Base-by-base conservation (phyloP, 2,329 filamentous ascomycete genomes). In the Arthrobotrys sphaeroides region DNA sequence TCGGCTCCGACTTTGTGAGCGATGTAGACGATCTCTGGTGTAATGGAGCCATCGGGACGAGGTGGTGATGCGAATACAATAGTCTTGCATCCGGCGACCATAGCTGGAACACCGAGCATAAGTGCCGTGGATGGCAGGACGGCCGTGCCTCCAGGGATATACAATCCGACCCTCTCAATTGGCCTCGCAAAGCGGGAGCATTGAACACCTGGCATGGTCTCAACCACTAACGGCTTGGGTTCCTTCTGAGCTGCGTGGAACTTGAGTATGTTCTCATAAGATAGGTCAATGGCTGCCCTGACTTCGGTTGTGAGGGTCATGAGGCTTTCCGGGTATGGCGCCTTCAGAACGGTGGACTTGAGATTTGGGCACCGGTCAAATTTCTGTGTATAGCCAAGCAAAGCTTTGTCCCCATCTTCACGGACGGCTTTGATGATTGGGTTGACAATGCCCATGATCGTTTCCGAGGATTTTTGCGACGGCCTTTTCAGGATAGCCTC, bases 1-100 rank as follows among this genome's bases (percentile, higher is more conserved):
- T 97, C 92, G 1, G 95, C 95, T 57, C 94, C 94, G 64, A 98
- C 90, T 84, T 97, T 98, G 88, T 98, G 93, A 2, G 95, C 95
- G 33, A 93, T 91, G 82, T 99, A 99, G 64, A 99, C 94, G 77
- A 99, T 97, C 82, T 99, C 95, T 0, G 95, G 95, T 0, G 94
- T 97, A 77, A 98, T 88, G 79, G 90, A 93, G 57, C 95, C 95
- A 80, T 98, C 94, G 0, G 91, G 84, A 45, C 95, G 90, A 16
- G 95, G 95, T 28, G 95, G 95, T 0, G 94, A 96, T 18, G 95
- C 95, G 36, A 99, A 85, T 13, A 99, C 91, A 75, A 99, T 97
- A 83, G 91, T 96, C 84, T 94, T 89, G 86, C 95, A 99, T 22
- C 95, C 95, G 22, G 95, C 95, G 5, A 98, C 95, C 91, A 96